Evolutionary conservation across 176 grass and related monocot species (phyloP).

Genomic region (Juncus effusus): DNA sequence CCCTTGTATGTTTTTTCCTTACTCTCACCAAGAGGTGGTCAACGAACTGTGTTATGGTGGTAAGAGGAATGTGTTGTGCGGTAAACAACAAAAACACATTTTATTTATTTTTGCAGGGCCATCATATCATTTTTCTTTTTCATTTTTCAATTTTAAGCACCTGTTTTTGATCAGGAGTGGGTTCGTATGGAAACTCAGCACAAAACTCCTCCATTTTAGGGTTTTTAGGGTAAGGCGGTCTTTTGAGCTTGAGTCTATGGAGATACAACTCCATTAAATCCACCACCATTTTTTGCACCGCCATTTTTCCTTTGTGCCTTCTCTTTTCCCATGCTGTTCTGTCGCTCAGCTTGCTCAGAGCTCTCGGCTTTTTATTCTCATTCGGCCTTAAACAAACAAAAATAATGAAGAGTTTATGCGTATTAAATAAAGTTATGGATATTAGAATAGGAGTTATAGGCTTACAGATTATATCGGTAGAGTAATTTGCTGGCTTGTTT

Average conservation of each 20-base stretch:
- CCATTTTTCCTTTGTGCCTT: slow-evolving; percentile 84
- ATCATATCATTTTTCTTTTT: no score
- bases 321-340: slow-evolving; percentile 78
- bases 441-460: slow-evolving; percentile 1
- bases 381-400: slow-evolving; percentile 60
- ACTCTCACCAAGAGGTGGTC: no score
- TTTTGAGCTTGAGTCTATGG: slow-evolving; percentile 78
- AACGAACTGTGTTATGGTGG: no score
- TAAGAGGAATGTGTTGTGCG: no score
- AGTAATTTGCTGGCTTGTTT: slow-evolving; percentile 72
- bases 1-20: no score
- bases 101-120: no score
- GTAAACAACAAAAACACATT: no score
- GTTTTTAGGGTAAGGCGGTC: slow-evolving; percentile 54
- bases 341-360: slow-evolving; percentile 83
- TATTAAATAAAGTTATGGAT: no score
- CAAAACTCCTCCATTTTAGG: slow-evolving; percentile 54
- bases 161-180: slow-evolving; percentile 86
- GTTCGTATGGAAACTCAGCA: slow-evolving; percentile 80
- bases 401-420: neutral
- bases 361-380: slow-evolving; percentile 68
- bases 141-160: no score
- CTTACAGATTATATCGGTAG: slow-evolving; percentile 94
- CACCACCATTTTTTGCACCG: slow-evolving; percentile 97
- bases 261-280: slow-evolving; percentile 92